Conservation (phyloP, 192 early-diverging fungal species). For the Mortierella hygrophila region DNA sequence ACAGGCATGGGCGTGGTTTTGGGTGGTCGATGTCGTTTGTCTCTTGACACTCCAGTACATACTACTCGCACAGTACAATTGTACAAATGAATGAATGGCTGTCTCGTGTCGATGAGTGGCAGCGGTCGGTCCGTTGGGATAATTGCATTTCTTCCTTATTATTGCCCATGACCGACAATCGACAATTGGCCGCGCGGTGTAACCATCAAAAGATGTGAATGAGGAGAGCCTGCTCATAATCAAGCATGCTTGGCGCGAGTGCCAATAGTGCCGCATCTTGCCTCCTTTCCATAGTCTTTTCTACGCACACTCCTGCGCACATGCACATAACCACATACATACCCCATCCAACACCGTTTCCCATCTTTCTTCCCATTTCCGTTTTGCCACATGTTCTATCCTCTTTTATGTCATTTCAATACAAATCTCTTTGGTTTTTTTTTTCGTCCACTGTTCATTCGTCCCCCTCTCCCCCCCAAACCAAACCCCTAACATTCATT, state of each 20-base stretch:
- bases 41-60: too few species aligned
- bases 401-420: not conserved
- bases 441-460: not conserved
- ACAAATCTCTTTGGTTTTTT: not conserved
- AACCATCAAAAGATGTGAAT: not conserved
- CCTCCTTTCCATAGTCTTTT: not conserved
- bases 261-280: not conserved
- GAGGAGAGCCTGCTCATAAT: not conserved
- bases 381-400: not conserved
- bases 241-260: constrained; percentile 3
- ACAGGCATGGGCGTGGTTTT: not conserved
- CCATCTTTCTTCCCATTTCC: not conserved
- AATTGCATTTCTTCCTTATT: not conserved
- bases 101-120: not conserved
- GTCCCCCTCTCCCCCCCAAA: not conserved
- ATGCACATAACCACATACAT: not conserved
- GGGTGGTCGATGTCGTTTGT: too few species aligned
- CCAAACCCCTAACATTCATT: not conserved
- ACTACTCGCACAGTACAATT: too few species aligned
- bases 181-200: not conserved
- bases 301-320: not conserved
- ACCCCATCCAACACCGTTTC: not conserved
- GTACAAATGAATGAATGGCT: not conserved
- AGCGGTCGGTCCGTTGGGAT: not conserved
- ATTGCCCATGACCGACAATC: not conserved